phyloP scores from a whole-genome alignment of 1,284 basidiomycete species.

The Sanguinoderma infundibulare region DNA sequence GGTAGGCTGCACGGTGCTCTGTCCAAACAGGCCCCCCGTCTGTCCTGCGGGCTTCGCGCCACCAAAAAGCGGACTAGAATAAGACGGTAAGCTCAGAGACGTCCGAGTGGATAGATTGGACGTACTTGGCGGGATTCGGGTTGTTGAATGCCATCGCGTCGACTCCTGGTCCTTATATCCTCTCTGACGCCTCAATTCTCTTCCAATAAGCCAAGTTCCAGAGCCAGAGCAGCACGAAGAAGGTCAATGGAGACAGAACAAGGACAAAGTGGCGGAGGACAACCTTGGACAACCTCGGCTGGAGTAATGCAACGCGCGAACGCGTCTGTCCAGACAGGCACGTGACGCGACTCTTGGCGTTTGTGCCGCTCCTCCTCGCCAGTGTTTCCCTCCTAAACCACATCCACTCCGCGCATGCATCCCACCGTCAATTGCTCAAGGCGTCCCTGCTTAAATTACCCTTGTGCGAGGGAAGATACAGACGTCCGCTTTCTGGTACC shows the following conservation, averaged over 20 bases:
- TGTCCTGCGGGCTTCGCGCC: conserved; percentile 40
- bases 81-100: not conserved
- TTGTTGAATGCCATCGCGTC: not conserved
- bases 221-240: not conserved
- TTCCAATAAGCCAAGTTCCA: not conserved
- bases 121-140: conserved; percentile 5
- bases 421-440: too few species aligned
- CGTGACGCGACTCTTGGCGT: not conserved
- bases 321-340: not conserved
- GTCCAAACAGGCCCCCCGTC: conserved; percentile 38
- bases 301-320: not conserved
- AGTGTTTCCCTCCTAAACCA: too few species aligned
- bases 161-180: not conserved
- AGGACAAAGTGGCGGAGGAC: not conserved
- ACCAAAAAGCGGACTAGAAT: conserved; percentile 42
- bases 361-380: too few species aligned
- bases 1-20: conserved; percentile 23
- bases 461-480: too few species aligned
- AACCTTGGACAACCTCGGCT: not conserved
- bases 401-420: too few species aligned
- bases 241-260: not conserved
- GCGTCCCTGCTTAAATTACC: too few species aligned
- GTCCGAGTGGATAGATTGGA: not conserved
- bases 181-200: not conserved
- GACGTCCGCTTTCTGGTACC: too few species aligned